These are phyloP conservation scores for Floccularia luteovirens DNA, from an alignment of 768 basidiomycete species.

Conservation along the genomic window DNA sequence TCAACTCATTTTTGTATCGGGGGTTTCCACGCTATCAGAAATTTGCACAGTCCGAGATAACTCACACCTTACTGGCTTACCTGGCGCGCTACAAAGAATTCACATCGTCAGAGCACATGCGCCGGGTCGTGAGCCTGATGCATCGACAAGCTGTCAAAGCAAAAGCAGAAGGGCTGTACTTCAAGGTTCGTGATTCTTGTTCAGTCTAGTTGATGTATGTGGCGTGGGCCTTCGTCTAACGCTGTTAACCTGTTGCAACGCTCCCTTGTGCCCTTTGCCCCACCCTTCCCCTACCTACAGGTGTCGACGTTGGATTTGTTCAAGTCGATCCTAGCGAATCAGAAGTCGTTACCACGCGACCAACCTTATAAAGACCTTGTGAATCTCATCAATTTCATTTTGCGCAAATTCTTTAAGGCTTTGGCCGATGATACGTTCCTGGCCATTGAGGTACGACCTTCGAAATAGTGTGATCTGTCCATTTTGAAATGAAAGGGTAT, in stretches of 20 bases:
- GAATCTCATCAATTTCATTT: constrained; percentile 75
- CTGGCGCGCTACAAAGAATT: constrained; percentile 83
- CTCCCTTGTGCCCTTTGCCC: constrained; percentile 7
- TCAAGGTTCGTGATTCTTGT: constrained; percentile 57
- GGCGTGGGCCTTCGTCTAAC: constrained; percentile 10
- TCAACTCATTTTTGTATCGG: constrained; percentile 3
- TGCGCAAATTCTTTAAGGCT: constrained; percentile 93
- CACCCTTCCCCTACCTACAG: constrained; percentile 30
- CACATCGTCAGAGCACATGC: constrained; percentile 73
- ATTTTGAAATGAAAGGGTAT: neutral
- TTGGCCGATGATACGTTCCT: constrained; percentile 80
- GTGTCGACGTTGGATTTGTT: constrained; percentile 87
- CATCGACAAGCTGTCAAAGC: constrained; percentile 87
- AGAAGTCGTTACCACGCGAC: constrained; percentile 70
- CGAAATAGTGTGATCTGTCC: neutral
- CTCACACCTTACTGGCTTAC: constrained; percentile 77
- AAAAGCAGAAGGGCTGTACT: constrained; percentile 92
- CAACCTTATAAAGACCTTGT: constrained; percentile 79
- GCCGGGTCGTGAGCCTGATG: constrained; percentile 80
- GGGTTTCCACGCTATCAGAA: no score
- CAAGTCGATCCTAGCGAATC: constrained; percentile 77
- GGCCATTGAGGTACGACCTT: constrained; percentile 68
- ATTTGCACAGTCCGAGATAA: constrained; percentile 84
- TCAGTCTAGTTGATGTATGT: constrained; percentile 10
- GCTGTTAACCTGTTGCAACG: constrained; percentile 8